phyloP scores from a whole-genome alignment of 768 basidiomycete species.

The Galerina sulciceps region DNA sequence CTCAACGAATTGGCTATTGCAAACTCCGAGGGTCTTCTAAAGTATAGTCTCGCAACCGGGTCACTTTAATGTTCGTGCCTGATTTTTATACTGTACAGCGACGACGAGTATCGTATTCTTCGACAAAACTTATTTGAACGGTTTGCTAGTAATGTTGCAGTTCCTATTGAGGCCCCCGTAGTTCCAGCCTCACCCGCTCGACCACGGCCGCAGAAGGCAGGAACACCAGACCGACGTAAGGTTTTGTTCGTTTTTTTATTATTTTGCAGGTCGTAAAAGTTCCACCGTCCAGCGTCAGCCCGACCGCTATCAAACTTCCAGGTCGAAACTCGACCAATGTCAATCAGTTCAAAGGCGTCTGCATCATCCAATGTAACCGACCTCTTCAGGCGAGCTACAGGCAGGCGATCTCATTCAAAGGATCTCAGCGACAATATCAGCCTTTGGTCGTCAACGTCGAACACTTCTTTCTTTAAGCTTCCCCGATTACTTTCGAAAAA shows the following conservation, averaged over 20 bases:
- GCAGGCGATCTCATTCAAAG: constrained; percentile 39
- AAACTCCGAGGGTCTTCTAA: constrained; percentile 79
- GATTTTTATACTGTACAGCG: constrained; percentile 44
- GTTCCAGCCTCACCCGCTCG: constrained; percentile 56
- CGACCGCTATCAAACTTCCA: constrained; percentile 46
- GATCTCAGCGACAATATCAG: constrained; percentile 57
- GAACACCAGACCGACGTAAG: constrained; percentile 39
- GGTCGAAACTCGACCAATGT: constrained; percentile 51
- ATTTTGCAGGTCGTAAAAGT: not conserved
- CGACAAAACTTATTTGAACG: constrained; percentile 87
- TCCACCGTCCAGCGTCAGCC: constrained; percentile 28
- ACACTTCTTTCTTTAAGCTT: constrained; percentile 41
- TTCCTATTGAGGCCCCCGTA: constrained; percentile 67
- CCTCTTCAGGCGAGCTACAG: constrained; percentile 55
- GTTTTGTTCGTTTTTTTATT: not conserved
- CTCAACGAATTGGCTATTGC: constrained; percentile 81
- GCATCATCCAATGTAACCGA: constrained; percentile 54
- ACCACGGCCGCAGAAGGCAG: constrained; percentile 32
- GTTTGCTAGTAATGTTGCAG: constrained; percentile 57
- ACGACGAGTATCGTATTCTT: constrained; percentile 84
- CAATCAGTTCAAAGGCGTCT: constrained; percentile 56
- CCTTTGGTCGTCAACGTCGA: constrained; percentile 41
- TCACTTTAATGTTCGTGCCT: not conserved
- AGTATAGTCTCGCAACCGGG: constrained; percentile 45
- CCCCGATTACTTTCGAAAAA: constrained; percentile 48